Evolutionary conservation across 202 grass and related monocot genomes (phyloP).

Genomic region (Schoenoplectus triqueter): DNA sequence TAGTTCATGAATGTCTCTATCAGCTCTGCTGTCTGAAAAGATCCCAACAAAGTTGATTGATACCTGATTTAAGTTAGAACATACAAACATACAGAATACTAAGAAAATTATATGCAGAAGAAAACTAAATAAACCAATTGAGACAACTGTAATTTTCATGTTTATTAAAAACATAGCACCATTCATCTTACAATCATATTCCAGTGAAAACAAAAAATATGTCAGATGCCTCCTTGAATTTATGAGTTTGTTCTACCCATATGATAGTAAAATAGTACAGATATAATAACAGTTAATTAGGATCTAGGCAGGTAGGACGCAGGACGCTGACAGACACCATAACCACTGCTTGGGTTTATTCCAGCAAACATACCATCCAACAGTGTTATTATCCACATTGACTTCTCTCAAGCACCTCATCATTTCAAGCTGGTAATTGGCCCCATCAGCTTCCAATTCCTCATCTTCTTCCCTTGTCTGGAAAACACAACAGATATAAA

Average conservation of each 20-base stretch:
- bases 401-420: slow-evolving; percentile 98
- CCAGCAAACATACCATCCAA: slow-evolving; percentile 81
- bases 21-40: slow-evolving; percentile 92
- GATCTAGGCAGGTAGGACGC: neutral
- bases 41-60: slow-evolving; percentile 94
- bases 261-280: neutral
- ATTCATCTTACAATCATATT: neutral
- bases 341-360: slow-evolving; percentile 7
- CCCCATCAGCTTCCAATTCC: slow-evolving; percentile 93
- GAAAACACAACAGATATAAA: slow-evolving; percentile 20
- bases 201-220: too few relatives aligned
- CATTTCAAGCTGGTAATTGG: slow-evolving; percentile 99
- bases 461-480: slow-evolving; percentile 95
- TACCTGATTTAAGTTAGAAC: slow-evolving; percentile 55
- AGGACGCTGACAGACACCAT: neutral
- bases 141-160: neutral
- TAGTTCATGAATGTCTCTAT: slow-evolving; percentile 99
- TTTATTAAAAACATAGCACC: slow-evolving; percentile 8
- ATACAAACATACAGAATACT: slow-evolving; percentile 23
- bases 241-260: neutral
- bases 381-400: slow-evolving; percentile 98
- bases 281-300: neutral
- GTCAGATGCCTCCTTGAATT: too few relatives aligned
- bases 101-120: slow-evolving; percentile 25
- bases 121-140: slow-evolving; percentile 4